These are phyloP conservation scores for Cyclotella choctawhatcheeana DNA, from an alignment of 108 stramenopile genomes.

Conservation along the genomic window DNA sequence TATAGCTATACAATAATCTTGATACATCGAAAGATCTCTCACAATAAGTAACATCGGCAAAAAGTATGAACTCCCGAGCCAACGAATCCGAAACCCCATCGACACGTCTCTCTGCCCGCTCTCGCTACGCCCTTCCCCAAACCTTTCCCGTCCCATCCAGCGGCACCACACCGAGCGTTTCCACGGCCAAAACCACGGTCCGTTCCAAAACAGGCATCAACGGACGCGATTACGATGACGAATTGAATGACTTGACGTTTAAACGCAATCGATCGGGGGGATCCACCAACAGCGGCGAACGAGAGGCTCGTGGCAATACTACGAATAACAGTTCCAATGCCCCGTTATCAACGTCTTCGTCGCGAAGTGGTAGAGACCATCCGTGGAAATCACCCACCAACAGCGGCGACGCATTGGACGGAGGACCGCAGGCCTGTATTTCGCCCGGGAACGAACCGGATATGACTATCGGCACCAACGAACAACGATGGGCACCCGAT, in stretches of 20 bases:
- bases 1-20: no score
- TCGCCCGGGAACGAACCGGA: slow-evolving; percentile 2
- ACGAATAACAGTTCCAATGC: neutral
- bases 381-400: neutral
- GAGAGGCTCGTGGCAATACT: slow-evolving; percentile 7
- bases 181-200: neutral
- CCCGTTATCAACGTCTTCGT: no score
- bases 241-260: no score
- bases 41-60: neutral
- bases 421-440: neutral
- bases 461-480: neutral
- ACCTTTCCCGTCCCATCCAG: slow-evolving; percentile 9
- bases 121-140: slow-evolving; percentile 19
- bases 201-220: slow-evolving; percentile 44
- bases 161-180: slow-evolving; percentile 4
- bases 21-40: no score
- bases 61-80: slow-evolving; percentile 15
- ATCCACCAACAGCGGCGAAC: slow-evolving; percentile 17
- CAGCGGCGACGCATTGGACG: neutral
- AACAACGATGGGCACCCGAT: slow-evolving; percentile 43
- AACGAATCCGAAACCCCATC: slow-evolving; percentile 7
- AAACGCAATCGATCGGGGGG: slow-evolving; percentile 2
- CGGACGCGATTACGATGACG: slow-evolving; percentile 17
- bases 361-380: neutral
- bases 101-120: slow-evolving; percentile 11